Evolutionary conservation across 768 basidiomycete species (phyloP).

Genomic region (Amanita polypyramis): DNA sequence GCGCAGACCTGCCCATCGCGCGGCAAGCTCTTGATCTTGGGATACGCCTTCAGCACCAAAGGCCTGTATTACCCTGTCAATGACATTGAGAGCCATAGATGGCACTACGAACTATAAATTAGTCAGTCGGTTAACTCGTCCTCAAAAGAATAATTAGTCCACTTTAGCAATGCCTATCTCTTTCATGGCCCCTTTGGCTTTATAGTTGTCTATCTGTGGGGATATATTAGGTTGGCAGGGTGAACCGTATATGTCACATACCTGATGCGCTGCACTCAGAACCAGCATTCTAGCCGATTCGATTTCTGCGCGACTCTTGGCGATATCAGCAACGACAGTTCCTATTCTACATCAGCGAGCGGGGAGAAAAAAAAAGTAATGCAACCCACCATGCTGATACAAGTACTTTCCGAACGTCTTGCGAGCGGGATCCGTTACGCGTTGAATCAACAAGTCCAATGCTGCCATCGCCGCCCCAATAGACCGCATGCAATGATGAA

Average conservation of each 20-base stretch:
- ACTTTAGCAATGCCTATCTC: conserved; percentile 98
- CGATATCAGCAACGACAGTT: conserved; percentile 85
- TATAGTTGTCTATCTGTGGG: conserved; percentile 75
- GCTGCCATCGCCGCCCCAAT: conserved; percentile 83
- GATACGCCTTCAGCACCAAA: conserved; percentile 95
- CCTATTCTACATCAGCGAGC: conserved; percentile 29
- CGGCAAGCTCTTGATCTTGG: conserved; percentile 80
- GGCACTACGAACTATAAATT: conserved; percentile 79
- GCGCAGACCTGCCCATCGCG: conserved; percentile 67
- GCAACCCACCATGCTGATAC: conserved; percentile 70
- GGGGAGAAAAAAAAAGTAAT: background rate
- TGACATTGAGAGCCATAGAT: conserved; percentile 73
- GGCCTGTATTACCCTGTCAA: conserved; percentile 94
- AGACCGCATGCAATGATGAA: conserved; percentile 97
- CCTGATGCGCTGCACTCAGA: conserved; percentile 84
- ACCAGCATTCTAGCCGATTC: conserved; percentile 84
- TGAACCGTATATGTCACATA: conserved; percentile 12
- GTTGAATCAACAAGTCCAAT: conserved; percentile 77
- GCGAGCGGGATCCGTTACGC: conserved; percentile 84
- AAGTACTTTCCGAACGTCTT: conserved; percentile 94
- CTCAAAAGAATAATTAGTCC: conserved; percentile 8
- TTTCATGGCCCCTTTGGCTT: conserved; percentile 91
- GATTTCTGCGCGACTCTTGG: conserved; percentile 87
- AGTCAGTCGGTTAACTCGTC: conserved; percentile 2
- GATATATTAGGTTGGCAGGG: conserved; percentile 1